phyloP scores from a whole-genome alignment of 148 eudicot genomes.

The Fallopia convolvulus region DNA sequence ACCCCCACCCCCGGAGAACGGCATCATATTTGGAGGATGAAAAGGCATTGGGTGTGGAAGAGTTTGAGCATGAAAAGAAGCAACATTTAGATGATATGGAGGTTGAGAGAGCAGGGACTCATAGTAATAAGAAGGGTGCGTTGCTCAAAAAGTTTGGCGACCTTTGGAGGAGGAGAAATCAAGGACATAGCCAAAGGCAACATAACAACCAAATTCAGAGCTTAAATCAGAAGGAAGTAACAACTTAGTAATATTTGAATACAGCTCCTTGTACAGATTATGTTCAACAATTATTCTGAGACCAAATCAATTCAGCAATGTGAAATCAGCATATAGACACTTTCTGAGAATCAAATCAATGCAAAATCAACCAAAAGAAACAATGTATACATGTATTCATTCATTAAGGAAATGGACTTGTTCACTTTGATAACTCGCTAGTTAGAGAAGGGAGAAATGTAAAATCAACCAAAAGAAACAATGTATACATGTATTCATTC shows the following conservation, averaged over 20 bases:
- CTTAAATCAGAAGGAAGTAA: constrained; percentile 21
- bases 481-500: not conserved
- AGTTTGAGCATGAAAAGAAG: constrained; percentile 28
- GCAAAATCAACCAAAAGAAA: not conserved
- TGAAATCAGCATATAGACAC: not conserved
- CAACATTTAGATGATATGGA: constrained; percentile 37
- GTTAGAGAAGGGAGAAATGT: not conserved
- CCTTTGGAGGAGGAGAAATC: constrained; percentile 36
- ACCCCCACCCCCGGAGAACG: constrained; percentile 17
- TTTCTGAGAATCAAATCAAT: not conserved
- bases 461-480: not conserved
- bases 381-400: not conserved
- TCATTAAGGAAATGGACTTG: not conserved
- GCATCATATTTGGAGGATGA: constrained; percentile 29
- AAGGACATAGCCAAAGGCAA: not conserved
- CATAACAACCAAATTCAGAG: not conserved
- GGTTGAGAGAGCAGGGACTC: constrained; percentile 21
- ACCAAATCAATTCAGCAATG: not conserved
- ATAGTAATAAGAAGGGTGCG: constrained; percentile 36
- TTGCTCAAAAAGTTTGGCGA: constrained; percentile 55
- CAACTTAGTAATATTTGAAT: constrained; percentile 13
- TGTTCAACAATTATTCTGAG: not conserved
- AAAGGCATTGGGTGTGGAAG: constrained; percentile 27
- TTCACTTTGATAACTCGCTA: not conserved
- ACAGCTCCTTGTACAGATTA: not conserved